These are phyloP conservation scores for Davidsoniella eucalypti DNA, from an alignment of 2,329 filamentous ascomycete genomes.

Conservation along the genomic window DNA sequence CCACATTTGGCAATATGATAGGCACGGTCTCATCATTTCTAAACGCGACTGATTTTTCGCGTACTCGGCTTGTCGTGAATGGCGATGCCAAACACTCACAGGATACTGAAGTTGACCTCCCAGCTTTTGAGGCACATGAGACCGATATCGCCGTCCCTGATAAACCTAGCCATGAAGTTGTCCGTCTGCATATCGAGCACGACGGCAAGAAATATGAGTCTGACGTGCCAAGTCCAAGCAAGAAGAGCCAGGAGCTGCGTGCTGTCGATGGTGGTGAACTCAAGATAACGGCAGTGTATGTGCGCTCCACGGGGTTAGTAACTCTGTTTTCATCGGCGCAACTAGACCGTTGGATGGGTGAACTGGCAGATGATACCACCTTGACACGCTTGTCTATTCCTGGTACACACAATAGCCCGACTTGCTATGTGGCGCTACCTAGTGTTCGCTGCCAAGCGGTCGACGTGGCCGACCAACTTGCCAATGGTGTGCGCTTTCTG, in stretches of 20 bases:
- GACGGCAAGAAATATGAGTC: constrained; percentile 47
- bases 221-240: constrained; percentile 49
- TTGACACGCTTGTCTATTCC: constrained; percentile 76
- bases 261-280: constrained; percentile 34
- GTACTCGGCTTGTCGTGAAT: constrained; percentile 26
- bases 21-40: constrained; percentile 27
- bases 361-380: constrained; percentile 53
- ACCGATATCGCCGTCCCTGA: constrained; percentile 44
- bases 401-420: constrained; percentile 89
- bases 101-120: constrained; percentile 45
- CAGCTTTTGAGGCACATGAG: constrained; percentile 48
- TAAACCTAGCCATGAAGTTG: constrained; percentile 43
- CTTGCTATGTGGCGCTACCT: constrained; percentile 67
- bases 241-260: constrained; percentile 43
- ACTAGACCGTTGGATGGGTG: constrained; percentile 64
- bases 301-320: constrained; percentile 31
- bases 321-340: constrained; percentile 55
- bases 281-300: constrained; percentile 51
- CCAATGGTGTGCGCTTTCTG: constrained; percentile 85
- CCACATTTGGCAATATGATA: constrained; percentile 30
- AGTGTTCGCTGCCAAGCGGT: constrained; percentile 89
- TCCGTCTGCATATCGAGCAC: constrained; percentile 55
- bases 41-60: constrained; percentile 23
- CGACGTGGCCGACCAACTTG: constrained; percentile 57
- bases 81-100: constrained; percentile 43